A percentile compares a stretch with the other conserved stretches of the same genome.
Evolutionary conservation across 495 filamentous ascomycete species (phyloP).

Genomic region (Talaromyces wortmannii): DNA sequence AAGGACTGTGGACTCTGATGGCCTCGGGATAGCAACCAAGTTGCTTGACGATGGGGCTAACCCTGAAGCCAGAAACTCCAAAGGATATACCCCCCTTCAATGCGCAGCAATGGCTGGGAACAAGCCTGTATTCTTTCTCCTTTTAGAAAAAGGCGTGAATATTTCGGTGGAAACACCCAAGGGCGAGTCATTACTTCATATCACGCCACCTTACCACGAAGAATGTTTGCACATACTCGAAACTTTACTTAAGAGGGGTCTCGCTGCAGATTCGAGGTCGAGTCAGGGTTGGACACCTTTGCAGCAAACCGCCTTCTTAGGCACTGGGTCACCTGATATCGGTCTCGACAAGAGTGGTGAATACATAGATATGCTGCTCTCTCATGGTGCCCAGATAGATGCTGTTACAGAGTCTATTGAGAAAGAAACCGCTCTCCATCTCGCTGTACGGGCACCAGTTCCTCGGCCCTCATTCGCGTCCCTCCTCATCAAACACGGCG

Average conservation of each 20-base stretch:
- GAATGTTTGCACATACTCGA: slow-evolving; percentile 23
- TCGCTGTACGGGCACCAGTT: slow-evolving; percentile 12
- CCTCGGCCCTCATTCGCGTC: slow-evolving; percentile 11
- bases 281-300: slow-evolving; percentile 20
- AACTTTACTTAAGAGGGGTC: slow-evolving; percentile 6
- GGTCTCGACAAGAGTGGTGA: slow-evolving; percentile 12
- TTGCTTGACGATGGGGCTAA: slow-evolving; percentile 23
- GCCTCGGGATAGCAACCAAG: slow-evolving; percentile 9
- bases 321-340: slow-evolving; percentile 10
- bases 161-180: slow-evolving; percentile 18
- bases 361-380: slow-evolving; percentile 18
- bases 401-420: slow-evolving; percentile 2
- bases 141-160: slow-evolving; percentile 20
- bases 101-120: slow-evolving; percentile 23
- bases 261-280: slow-evolving; percentile 12
- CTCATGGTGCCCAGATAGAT: slow-evolving; percentile 18
- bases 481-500: slow-evolving; percentile 25
- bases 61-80: slow-evolving; percentile 21
- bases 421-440: slow-evolving; percentile 22
- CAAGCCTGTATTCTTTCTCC: slow-evolving; percentile 17
- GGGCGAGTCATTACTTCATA: slow-evolving; percentile 21
- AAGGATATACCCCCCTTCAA: slow-evolving; percentile 26
- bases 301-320: slow-evolving; percentile 17
- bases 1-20: slow-evolving; percentile 9
- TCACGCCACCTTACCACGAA: slow-evolving; percentile 16